A percentile compares a stretch with the other conserved stretches of the same genome.
These are phyloP conservation scores for Cyberlindnera xylosilytica DNA, from an alignment of 805 yeast species.

Conservation along the genomic window DNA sequence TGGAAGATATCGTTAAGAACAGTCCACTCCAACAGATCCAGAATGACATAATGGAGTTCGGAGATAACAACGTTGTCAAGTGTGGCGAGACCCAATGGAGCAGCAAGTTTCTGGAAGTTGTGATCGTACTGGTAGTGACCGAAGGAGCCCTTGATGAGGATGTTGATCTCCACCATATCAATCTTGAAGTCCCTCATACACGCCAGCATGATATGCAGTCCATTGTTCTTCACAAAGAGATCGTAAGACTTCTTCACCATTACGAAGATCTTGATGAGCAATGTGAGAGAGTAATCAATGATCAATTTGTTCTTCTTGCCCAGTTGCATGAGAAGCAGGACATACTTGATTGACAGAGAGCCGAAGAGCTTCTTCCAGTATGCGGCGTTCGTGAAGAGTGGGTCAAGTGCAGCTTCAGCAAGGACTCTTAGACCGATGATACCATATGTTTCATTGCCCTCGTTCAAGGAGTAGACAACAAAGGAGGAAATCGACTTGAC, in stretches of 20 bases:
- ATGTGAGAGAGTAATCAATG: conserved; percentile 33
- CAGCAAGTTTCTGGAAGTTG: conserved; percentile 18
- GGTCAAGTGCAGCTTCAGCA: conserved; percentile 31
- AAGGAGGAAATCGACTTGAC: conserved; percentile 51
- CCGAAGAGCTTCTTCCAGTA: conserved; percentile 47
- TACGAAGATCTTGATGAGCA: conserved; percentile 49
- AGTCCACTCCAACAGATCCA: conserved; percentile 37
- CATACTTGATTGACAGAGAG: conserved; percentile 64
- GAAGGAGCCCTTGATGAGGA: conserved; percentile 44
- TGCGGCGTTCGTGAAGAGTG: conserved; percentile 38
- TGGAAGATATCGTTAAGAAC: conserved; percentile 32
- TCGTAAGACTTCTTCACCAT: conserved; percentile 45
- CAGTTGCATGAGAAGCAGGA: conserved; percentile 48
- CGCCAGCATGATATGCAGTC: conserved; percentile 46
- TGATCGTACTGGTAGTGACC: conserved; percentile 35
- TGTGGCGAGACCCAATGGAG: conserved; percentile 4
- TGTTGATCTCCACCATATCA: conserved; percentile 27
- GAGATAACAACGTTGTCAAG: conserved; percentile 34
- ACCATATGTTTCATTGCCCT: conserved; percentile 25
- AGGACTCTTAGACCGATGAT: conserved; percentile 32
- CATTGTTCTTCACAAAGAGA: conserved; percentile 50
- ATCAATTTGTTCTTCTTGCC: conserved; percentile 30
- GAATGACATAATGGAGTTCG: conserved; percentile 37
- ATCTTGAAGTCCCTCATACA: conserved; percentile 45
- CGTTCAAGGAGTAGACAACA: conserved; percentile 45